phyloP scores from a whole-genome alignment of 1,139 yeast species.

The Citeromyces hawaiiensis region DNA sequence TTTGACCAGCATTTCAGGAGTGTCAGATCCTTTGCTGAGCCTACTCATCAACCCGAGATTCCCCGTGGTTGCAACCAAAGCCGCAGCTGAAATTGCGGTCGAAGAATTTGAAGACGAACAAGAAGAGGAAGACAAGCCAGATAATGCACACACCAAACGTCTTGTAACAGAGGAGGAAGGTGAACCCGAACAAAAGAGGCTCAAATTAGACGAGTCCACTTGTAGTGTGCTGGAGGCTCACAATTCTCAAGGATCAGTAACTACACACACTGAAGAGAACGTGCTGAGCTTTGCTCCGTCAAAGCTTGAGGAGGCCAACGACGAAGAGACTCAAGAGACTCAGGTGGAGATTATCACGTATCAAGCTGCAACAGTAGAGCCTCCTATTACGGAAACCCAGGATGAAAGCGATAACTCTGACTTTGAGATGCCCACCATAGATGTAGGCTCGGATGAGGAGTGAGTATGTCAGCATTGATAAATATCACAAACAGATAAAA shows the following conservation, averaged over 20 bases:
- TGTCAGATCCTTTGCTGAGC: slow-evolving; percentile 26
- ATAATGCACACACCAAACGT: slow-evolving; percentile 4
- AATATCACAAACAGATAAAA: neutral
- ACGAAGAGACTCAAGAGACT: too few relatives aligned
- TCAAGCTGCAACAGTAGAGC: neutral
- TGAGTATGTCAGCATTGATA: slow-evolving; percentile 2
- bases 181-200: slow-evolving; percentile 4
- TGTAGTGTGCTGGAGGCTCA: slow-evolving; percentile 3
- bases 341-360: too few relatives aligned
- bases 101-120: slow-evolving; percentile 14
- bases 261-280: neutral
- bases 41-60: slow-evolving; percentile 65
- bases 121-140: slow-evolving; percentile 9
- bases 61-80: slow-evolving; percentile 33
- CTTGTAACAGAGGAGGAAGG: slow-evolving; percentile 4
- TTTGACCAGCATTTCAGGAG: slow-evolving; percentile 31
- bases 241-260: neutral
- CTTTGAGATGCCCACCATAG: slow-evolving; percentile 19
- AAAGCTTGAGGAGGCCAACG: too few relatives aligned
- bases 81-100: slow-evolving; percentile 5
- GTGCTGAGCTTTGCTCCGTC: neutral
- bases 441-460: slow-evolving; percentile 15
- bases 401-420: slow-evolving; percentile 14
- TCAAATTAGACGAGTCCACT: slow-evolving; percentile 5
- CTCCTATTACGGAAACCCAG: slow-evolving; percentile 2